Evolutionary conservation across 164 flowering plant species (phyloP).

Genomic region (Vitis cinerea): DNA sequence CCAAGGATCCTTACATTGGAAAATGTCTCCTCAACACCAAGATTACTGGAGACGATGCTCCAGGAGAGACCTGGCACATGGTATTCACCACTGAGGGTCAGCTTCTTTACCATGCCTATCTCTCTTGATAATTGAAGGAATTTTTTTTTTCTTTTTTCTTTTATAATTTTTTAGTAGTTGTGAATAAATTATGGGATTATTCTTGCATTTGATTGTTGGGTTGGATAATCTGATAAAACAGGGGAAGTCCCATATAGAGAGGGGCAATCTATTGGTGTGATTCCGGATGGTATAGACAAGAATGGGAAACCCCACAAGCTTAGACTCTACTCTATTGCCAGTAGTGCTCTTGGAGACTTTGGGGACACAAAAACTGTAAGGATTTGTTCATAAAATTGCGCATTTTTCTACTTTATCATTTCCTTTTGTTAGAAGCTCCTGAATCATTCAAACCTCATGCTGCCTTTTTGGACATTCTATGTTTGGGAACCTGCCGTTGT

Average conservation of each 20-base stretch:
- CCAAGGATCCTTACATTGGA: conserved; percentile 62
- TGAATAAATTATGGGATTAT: too few species aligned
- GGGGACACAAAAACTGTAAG: conserved; percentile 97
- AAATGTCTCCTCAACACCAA: conserved; percentile 70
- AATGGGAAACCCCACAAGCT: conserved; percentile 97
- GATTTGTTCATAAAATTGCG: background rate
- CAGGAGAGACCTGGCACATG: conserved; percentile 89
- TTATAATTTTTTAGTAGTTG: too few species aligned
- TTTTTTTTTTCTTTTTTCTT: too few species aligned
- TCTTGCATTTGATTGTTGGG: too few species aligned
- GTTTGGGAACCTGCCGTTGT: too few species aligned
- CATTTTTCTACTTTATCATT: background rate
- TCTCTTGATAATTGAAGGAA: background rate
- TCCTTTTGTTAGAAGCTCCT: too few species aligned
- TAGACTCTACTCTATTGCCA: conserved; percentile 94
- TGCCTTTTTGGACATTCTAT: too few species aligned
- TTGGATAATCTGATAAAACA: conserved; percentile 11
- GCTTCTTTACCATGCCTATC: background rate
- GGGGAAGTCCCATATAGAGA: conserved; percentile 95
- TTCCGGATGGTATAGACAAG: conserved; percentile 86
- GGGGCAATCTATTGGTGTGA: conserved; percentile 94
- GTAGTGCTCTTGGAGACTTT: conserved; percentile 98
- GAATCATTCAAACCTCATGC: too few species aligned
- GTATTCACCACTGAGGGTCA: conserved; percentile 74
- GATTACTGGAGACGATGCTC: conserved; percentile 81